A percentile compares a stretch with the other conserved stretches of the same genome.
Evolutionary conservation across 1,139 yeast species (phyloP).

Genomic region (Magnusiomyces tetraspermus): DNA sequence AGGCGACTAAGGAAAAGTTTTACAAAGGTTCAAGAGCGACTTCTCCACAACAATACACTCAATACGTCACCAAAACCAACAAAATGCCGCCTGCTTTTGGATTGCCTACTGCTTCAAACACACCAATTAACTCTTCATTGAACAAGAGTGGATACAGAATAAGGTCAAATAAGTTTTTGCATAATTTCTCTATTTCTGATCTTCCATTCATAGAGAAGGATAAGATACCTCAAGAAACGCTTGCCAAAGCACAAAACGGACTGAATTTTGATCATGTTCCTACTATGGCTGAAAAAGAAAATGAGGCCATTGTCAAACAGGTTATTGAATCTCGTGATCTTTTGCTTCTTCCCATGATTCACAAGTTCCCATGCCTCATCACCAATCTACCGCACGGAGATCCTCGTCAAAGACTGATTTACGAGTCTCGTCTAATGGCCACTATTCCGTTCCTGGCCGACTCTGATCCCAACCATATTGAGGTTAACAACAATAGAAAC

Average conservation of each 20-base stretch:
- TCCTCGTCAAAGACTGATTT: neutral
- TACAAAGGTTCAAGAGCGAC: neutral
- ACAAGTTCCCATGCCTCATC: slow-evolving; percentile 1
- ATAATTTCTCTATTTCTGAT: neutral
- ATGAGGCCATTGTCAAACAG: neutral
- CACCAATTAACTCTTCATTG: neutral
- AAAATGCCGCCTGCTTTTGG: neutral
- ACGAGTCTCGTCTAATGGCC: neutral
- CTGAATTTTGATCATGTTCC: neutral
- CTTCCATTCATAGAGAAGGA: neutral
- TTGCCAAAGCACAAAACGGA: neutral
- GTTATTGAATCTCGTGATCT: neutral
- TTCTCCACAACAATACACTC: neutral
- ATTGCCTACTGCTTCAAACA: neutral
- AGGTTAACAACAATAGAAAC: neutral
- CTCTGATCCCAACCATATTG: neutral
- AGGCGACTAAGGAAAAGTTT: neutral
- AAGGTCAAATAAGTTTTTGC: neutral
- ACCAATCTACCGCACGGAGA: neutral
- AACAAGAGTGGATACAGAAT: neutral
- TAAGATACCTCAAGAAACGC: neutral
- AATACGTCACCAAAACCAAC: neutral
- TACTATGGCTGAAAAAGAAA: neutral
- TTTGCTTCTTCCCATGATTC: neutral
- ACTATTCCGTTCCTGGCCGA: neutral